phyloP scores from a whole-genome alignment of 1,284 basidiomycete species.

The Rhodotorula sp. region DNA sequence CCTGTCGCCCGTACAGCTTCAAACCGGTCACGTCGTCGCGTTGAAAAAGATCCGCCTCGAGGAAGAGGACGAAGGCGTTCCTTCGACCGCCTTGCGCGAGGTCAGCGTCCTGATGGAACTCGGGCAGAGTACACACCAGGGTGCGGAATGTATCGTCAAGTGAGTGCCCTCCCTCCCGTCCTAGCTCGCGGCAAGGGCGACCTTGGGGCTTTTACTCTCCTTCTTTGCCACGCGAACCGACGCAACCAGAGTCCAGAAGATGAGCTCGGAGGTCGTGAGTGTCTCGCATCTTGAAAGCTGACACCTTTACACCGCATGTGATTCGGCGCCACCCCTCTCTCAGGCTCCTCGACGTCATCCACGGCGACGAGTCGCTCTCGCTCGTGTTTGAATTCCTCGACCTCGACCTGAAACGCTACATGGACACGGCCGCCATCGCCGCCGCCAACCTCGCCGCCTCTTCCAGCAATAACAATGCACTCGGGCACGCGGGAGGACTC shows the following conservation, averaged over 20 bases:
- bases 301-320: too few relatives aligned
- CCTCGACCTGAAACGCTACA: conserved; percentile 92
- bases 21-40: conserved; percentile 75
- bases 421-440: conserved; percentile 61
- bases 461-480: neutral
- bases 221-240: too few relatives aligned
- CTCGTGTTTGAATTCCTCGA: conserved; percentile 95
- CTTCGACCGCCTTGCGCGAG: conserved; percentile 94
- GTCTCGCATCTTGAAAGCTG: neutral
- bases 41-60: conserved; percentile 98
- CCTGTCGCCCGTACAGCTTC: conserved; percentile 36
- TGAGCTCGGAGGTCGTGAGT: too few relatives aligned
- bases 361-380: conserved; percentile 94
- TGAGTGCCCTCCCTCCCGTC: conserved; percentile 46
- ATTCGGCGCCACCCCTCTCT: neutral
- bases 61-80: conserved; percentile 96
- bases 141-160: conserved; percentile 92
- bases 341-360: conserved; percentile 92
- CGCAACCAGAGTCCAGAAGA: too few relatives aligned
- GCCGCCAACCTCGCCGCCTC: neutral
- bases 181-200: neutral
- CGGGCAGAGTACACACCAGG: conserved; percentile 47
- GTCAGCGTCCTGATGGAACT: conserved; percentile 96
- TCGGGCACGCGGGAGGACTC: neutral
- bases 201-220: neutral